Evolutionary conservation across 306 rosid genomes (phyloP), one percentile per base, ranked within the genome.

Genomic region (Neltuma alba): DNA sequence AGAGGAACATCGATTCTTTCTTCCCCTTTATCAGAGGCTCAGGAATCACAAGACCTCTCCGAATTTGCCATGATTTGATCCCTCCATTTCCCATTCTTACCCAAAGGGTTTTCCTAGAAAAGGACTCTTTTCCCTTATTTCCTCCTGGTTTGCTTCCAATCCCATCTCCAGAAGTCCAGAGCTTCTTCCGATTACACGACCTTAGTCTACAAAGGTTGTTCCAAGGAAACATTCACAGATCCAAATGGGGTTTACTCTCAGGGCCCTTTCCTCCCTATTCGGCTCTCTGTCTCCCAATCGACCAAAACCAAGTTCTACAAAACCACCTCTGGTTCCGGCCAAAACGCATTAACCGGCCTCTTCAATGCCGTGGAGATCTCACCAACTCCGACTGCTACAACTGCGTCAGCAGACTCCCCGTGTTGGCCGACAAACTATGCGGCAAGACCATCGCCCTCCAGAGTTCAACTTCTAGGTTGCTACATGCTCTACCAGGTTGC

Each of bases 341-440:
- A 90, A 71, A 70, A 83, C 81, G 80, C 85, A 76, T 88, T 94
- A 12, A 82, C 89, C 4, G 97, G 99, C 9, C 86, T 91, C 75
- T 94, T 72, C 99, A 94, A 86, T 94, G 99, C 80, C 88, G 99
- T 68, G 93, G 95, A 36, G 99, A 94, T 77, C 97, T 94, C 63
- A 88, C 79, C 75, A 85, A 88, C 69, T 77, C 87, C 15, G 99
- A 89, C 12, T 94, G 99, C 84, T 88, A 86, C 87, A 83, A 13
- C 82, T 94, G 99, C 76, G 97, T 94, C 6, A 91, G 92, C 85
- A 82, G 86, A 25, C 85, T 96, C 9, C 99, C 99, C 0, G 85
- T 86, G 45, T 57, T 93, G 62, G 72, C 87, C 1, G 79, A 86
- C 81, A 86, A 75, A 12, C 77, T 93, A 1, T 96, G 99, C 62